These are phyloP conservation scores for Melastoma candidum DNA, from an alignment of 441 rosid species.

Conservation along the genomic window DNA sequence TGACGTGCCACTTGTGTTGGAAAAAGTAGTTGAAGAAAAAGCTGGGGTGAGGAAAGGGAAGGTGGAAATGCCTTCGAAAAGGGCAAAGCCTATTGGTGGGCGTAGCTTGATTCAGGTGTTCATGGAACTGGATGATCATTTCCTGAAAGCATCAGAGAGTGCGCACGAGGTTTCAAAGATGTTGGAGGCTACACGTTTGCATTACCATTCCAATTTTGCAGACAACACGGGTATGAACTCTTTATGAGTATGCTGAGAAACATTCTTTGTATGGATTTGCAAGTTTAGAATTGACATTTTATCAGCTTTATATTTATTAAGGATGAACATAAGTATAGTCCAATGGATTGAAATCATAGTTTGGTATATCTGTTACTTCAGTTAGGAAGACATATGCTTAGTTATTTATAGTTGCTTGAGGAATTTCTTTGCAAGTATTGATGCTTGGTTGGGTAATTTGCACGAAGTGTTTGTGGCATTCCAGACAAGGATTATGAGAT, in stretches of 20 bases:
- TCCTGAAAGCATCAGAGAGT: conserved; percentile 79
- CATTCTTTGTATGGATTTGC: too few species aligned
- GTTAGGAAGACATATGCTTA: too few species aligned
- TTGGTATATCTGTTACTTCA: too few species aligned
- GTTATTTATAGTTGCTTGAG: too few species aligned
- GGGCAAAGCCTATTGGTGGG: neutral
- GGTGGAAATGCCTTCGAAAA: conserved; percentile 36
- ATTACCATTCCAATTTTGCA: conserved; percentile 95
- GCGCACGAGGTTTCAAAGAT: conserved; percentile 89
- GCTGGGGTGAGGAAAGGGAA: conserved; percentile 14
- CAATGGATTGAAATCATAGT: too few species aligned
- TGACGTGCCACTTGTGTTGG: conserved; percentile 5
- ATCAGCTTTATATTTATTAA: too few species aligned
- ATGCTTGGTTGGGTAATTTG: too few species aligned
- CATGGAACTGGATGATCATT: conserved; percentile 65
- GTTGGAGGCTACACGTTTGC: conserved; percentile 87
- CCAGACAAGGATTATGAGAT: too few species aligned
- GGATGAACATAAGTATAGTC: too few species aligned
- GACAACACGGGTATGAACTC: conserved; percentile 59
- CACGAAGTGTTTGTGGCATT: too few species aligned
- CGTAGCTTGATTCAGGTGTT: conserved; percentile 42
- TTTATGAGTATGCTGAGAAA: neutral
- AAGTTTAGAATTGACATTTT: too few species aligned
- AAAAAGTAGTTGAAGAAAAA: conserved; percentile 15
- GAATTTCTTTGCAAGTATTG: too few species aligned